Percentiles rank a stretch among this genome's conserved stretches.
phyloP scores from a whole-genome alignment of 768 basidiomycete genomes.

The Naganishia friedmannii region DNA sequence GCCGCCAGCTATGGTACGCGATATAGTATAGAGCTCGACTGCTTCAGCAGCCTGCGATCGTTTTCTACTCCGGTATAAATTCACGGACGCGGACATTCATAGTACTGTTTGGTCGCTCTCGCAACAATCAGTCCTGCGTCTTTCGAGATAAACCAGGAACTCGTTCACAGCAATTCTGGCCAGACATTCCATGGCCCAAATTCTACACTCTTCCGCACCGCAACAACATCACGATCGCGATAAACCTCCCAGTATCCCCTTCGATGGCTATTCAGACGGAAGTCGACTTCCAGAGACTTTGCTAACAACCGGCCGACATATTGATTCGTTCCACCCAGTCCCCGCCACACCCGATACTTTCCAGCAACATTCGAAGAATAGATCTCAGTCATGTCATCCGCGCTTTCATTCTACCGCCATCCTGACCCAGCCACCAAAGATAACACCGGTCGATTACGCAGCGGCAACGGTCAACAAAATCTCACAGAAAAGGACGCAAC shows the following conservation, averaged over 20 bases:
- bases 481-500: neutral
- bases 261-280: neutral
- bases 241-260: neutral
- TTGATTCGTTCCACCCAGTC: too few species aligned
- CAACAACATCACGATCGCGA: conserved; percentile 3
- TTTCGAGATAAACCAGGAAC: neutral
- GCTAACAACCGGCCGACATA: neutral
- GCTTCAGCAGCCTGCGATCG: neutral
- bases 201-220: neutral
- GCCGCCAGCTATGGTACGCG: neutral
- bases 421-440: neutral
- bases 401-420: neutral
- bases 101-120: neutral
- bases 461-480: neutral
- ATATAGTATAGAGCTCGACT: neutral
- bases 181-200: conserved; percentile 22
- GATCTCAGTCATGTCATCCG: conserved; percentile 11
- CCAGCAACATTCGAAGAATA: neutral
- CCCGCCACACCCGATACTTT: neutral
- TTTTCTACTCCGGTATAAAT: neutral
- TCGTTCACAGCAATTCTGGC: neutral
- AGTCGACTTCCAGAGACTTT: neutral
- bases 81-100: neutral
- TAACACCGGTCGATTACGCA: neutral
- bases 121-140: neutral